Evolutionary conservation across 306 rosid species (phyloP), one percentile per base, ranked within the genome.

Genomic region (Herpetospermum pedunculosum): DNA sequence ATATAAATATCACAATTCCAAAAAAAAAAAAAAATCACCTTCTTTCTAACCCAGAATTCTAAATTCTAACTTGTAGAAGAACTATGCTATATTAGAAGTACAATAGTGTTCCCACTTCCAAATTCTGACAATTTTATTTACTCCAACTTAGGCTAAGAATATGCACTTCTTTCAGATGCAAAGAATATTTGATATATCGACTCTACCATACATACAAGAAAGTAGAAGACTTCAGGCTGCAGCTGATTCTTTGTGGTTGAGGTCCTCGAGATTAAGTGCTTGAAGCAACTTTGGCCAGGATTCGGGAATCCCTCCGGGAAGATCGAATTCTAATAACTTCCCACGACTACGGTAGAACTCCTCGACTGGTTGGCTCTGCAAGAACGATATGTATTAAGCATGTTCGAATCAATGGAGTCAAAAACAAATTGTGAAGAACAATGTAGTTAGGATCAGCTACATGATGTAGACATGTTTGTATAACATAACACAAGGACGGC

Each of bases 211-310:
- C 74, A 18, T 37, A 32, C 54, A 65, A 21, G 48, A 38, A 6
- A 37, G 25, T 12, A 30, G 35, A 10, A 35, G 10, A 26, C 21
- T 38, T 84, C 75, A 84, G 43, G 85, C 88, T 16, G 88, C 83
- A 3, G 81, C 88, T 53, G 83, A 58, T 26, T 50, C 71, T 41
- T 79, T 81, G 52, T 64, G 65, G 50, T 77, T 75, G 72, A 38
- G 78, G 53, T 79, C 85, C 73, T 81, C 85, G 37, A 84, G 77
- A 70, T 81, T 76, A 70, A 84, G 82, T 64, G 85, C 88, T 43
- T 25, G 82, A 62, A 84, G 88, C 37, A 84, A 81, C 85, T 84
- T 84, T 41, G 85, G 81, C 88, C 88, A 84, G 35, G 88, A 84
- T 49, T 81, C 88, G 7, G 88, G 88, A 47, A 84, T 84, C 64